Evolutionary conservation across 257 asterid genomes (phyloP), one percentile per base, ranked within the genome.

Genomic region (Striga asiatica): DNA sequence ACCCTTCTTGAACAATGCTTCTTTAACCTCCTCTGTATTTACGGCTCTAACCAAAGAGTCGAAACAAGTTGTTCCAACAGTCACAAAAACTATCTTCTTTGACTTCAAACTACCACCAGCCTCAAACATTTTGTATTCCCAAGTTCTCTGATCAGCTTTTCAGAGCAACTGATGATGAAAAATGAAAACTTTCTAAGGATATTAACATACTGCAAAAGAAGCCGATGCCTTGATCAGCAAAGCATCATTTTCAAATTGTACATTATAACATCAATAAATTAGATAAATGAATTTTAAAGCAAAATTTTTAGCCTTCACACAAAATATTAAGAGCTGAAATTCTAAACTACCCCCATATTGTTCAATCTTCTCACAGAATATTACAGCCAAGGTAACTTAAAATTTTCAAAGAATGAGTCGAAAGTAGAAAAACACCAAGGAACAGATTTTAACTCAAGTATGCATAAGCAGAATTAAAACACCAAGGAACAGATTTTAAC

Each of bases 61-160:
- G 61, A 92, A 92, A 74, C 75, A 37, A 49, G 98, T 92, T 6
- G 97, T 92, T 32, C 98, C 98, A 24, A 88, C 98, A 0, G 95
- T 92, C 72, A 84, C 93, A 54, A 92, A 88, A 28, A 81, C 97
- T 17, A 74, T 67, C 68, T 79, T 76, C 67, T 74, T 76, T 6
- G 76, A 52, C 62, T 58, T 54, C 57, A 37, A 16, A 61, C 25
- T 61, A 66, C 52, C 81, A 28, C 58, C 75, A 59, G 29, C 70
- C 57, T 69, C 83, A 32, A 59, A 71, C 94, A 79, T 83, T 24
- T 28, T 62, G 18, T 45, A 17, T 35, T 64, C 54, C 27, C 56
- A 53, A 61, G 45, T 5, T 13, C 13, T 38, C 29, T 10, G 17
- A 23, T 43, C 42, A 37, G 50, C 24, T 68, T 64, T 20, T 25